Base-by-base conservation (phyloP, 257 asterid species). In the Ilex aquifolium region DNA sequence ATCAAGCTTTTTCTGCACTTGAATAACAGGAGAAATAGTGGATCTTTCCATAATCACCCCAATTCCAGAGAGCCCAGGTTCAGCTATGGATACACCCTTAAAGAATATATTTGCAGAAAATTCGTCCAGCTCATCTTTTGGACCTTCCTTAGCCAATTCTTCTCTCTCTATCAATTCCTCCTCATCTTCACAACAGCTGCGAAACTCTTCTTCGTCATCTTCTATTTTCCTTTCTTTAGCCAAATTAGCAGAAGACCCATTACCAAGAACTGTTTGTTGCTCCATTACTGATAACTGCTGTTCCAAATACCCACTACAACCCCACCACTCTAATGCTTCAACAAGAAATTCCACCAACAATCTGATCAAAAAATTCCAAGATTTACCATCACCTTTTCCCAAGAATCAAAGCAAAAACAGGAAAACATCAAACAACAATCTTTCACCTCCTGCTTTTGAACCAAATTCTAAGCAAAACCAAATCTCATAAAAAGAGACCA, bases 151-250 rank as follows among this genome's bases (percentile, higher is more conserved):
- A 4, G 57, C 13, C 31, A 44, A 11, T 30, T 78, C 80, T 44
- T 76, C 86, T 31, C 70, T 70, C 63, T 70, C 71, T 66, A 79
- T 69, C 79, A 81, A 55, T 55, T 79, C 93, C 61, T 74, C 66
- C 61, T 68, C 83, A 46, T 88, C 88, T 74, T 81, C 97, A 63
- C 82, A 90, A 65, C 99, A 93, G 80, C 99, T 90, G 62, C 88
- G 79, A 72, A 90, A 93, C 27, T 93, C 99, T 12, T 92, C 99
- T 68, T 92, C 97, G 0, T 93, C 97, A 60, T 90, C 96, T 66
- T 84, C 93, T 14, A 76, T 46, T 62, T 74, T 71, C 61, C 66
- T 65, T 64, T 60, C 76, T 36, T 29, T 60, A 65, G 63, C 62
- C 65, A 50, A 84, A 66, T 57, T 65, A 56, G 61, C 40, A 58